Conservation (phyloP, 495 filamentous ascomycete genomes). For the Penicillium dipodomyicola region DNA sequence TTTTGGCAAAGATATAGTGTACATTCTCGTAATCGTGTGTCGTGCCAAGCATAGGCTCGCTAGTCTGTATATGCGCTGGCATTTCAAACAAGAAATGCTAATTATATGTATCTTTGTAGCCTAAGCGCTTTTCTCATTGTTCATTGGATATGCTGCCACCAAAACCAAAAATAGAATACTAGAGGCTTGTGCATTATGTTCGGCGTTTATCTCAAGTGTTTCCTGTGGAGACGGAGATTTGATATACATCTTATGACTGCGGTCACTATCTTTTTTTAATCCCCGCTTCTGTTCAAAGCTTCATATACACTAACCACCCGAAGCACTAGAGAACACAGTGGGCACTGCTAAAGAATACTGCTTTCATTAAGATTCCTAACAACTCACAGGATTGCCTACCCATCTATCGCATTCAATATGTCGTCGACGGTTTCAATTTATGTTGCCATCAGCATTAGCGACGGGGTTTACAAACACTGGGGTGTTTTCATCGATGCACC, state of each 20-base stretch:
- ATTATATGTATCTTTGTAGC: neutral
- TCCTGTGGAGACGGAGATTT: neutral
- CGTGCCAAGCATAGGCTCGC: neutral
- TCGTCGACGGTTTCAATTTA: neutral
- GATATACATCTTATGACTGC: neutral
- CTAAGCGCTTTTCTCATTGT: neutral
- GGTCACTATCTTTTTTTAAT: too few relatives aligned
- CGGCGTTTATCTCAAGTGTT: neutral
- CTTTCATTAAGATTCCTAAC: neutral
- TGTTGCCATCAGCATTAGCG: neutral
- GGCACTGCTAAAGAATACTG: neutral
- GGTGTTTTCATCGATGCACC: neutral
- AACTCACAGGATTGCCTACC: too few relatives aligned
- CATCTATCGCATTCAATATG: neutral
- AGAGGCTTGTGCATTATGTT: neutral
- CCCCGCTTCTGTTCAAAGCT: neutral
- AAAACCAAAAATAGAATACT: neutral
- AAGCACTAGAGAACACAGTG: neutral
- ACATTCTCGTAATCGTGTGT: neutral
- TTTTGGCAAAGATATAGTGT: neutral
- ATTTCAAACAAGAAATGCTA: neutral
- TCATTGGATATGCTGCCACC: neutral
- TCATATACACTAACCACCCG: neutral
- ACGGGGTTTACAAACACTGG: conserved; percentile 2
- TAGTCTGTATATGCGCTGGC: neutral